Conservation (phyloP, 345 rosid genomes). For the Salix brachista region DNA sequence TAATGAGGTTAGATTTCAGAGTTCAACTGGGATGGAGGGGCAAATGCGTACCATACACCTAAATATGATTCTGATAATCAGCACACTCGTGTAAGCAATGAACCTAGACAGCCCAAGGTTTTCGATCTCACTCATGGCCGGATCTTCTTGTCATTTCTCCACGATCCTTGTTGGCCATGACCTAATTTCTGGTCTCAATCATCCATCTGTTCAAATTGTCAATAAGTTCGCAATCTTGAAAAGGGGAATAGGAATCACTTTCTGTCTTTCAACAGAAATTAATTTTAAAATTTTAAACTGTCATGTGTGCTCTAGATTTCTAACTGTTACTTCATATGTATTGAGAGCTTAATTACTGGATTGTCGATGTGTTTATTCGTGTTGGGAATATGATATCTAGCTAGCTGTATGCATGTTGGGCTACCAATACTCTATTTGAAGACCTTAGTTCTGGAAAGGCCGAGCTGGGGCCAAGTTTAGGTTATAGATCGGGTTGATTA, state of each 20-base stretch:
- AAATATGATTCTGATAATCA: constrained; percentile 15
- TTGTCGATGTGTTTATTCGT: not conserved
- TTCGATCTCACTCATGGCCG: not conserved
- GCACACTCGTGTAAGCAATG: constrained; percentile 30
- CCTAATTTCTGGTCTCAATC: not conserved
- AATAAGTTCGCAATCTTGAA: not conserved
- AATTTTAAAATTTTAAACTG: too few species aligned
- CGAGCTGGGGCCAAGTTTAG: too few species aligned
- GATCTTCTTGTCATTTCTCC: not conserved
- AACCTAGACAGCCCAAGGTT: constrained; percentile 21
- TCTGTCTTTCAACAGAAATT: too few species aligned
- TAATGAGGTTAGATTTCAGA: constrained; percentile 14
- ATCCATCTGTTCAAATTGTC: not conserved
- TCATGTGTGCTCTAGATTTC: not conserved
- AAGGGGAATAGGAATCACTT: not conserved
- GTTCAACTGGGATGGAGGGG: not conserved
- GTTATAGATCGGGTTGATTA: too few species aligned
- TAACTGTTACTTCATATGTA: not conserved
- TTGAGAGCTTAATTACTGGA: not conserved
- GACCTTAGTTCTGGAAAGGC: too few species aligned
- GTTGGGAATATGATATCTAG: too few species aligned
- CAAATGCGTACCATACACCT: constrained; percentile 18
- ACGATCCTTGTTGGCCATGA: not conserved
- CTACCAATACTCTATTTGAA: too few species aligned
- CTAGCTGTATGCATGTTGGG: too few species aligned